Evolutionary conservation across 805 yeast species (phyloP), one percentile per base, ranked within the genome.

Genomic region (Saccharomycopsis fibuligera): DNA sequence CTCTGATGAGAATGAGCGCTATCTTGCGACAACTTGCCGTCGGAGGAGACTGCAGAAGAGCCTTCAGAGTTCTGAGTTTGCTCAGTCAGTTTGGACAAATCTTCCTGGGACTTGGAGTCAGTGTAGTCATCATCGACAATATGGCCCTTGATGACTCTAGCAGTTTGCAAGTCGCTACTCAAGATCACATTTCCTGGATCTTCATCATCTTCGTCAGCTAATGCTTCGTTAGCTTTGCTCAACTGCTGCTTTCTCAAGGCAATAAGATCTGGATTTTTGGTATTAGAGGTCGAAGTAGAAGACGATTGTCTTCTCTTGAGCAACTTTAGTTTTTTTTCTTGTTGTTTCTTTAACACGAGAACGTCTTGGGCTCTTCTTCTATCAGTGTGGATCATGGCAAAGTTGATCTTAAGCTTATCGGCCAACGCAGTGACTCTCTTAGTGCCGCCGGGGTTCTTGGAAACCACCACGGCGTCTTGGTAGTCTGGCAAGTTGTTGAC

Each of bases 361-460:
- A 68, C 58, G 66, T 86, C 96, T 58, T 83, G 83, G 40, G 83
- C 76, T 67, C 99, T 81, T 68, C 97, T 83, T 62, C 98, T 80
- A 68, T 93, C 99, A 19, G 99, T 93, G 64, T 93, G 98, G 57
- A 95, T 91, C 98, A 93, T 91, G 51, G 99, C 99, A 63, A 93
- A 93, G 66, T 93, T 89, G 57, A 93, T 86, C 68, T 91, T 91
- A 59, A 93, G 74, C 35, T 95, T 81, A 68, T 95, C 99, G n/a
- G 99, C 99, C 59, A 93, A 73, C 1, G 97, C 90, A 17, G 99
- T 93, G 47, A 93, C 99, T 57, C 99, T 78, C 65, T 93, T 93
- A 19, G 99, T 90, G 49, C 99, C 99, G 55, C 99, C 99, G 19
- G 99, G 98, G 68, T 93, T 93, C 65, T 93, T 93, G n/a, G 97